Conservation (phyloP, 164 flowering plant species). For the Vitis cinerea region DNA sequence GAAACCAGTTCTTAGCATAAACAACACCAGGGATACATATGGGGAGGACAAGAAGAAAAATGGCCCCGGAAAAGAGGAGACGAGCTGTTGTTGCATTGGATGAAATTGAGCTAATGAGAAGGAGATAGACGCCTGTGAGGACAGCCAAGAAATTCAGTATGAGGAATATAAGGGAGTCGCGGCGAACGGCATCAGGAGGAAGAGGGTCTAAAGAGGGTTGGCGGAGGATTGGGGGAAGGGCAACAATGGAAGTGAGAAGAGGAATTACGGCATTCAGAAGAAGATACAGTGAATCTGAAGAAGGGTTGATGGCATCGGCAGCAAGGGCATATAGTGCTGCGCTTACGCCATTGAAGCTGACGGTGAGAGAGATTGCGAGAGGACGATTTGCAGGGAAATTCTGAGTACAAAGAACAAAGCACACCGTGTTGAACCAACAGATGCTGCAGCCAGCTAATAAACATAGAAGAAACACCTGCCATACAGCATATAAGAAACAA, state of each 20-base stretch:
- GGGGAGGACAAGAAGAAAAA: conserved; percentile 64
- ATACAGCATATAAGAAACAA: neutral
- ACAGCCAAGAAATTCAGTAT: conserved; percentile 62
- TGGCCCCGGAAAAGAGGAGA: conserved; percentile 60
- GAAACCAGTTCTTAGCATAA: conserved; percentile 61
- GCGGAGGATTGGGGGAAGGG: conserved; percentile 64
- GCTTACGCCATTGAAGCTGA: conserved; percentile 88
- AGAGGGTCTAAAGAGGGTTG: conserved; percentile 57
- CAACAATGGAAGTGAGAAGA: conserved; percentile 46
- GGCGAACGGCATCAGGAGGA: conserved; percentile 40
- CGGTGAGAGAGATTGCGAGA: conserved; percentile 74
- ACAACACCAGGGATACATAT: conserved; percentile 68
- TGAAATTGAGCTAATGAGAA: conserved; percentile 52
- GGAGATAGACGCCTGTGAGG: conserved; percentile 76
- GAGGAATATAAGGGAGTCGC: conserved; percentile 68
- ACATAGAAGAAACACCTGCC: conserved; percentile 75
- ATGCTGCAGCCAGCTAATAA: conserved; percentile 88
- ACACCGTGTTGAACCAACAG: conserved; percentile 96
- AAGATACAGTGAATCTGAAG: conserved; percentile 51
- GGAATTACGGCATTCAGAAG: conserved; percentile 74
- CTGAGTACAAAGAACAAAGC: conserved; percentile 75
- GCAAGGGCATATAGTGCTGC: conserved; percentile 82
- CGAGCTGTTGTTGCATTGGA: conserved; percentile 27
- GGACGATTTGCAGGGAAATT: conserved; percentile 69
- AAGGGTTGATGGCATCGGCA: conserved; percentile 53